These are phyloP conservation scores for Galeopsis tetrahit DNA, from an alignment of 257 asterid genomes.

Conservation along the genomic window DNA sequence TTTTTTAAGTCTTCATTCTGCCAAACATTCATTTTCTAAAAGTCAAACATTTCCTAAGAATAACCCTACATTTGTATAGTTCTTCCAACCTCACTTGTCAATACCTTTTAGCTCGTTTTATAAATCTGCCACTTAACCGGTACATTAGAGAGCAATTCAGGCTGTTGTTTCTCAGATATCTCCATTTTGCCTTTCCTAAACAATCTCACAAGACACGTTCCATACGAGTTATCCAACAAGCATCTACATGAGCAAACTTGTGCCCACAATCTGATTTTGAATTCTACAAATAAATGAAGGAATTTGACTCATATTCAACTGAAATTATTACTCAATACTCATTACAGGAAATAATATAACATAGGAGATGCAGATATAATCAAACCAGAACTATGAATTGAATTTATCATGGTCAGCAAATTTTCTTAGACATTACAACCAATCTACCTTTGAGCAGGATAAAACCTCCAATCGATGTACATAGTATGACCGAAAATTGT, in stretches of 20 bases:
- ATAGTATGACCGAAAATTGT: neutral
- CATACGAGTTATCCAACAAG: slow-evolving; percentile 17
- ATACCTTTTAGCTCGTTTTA: no score
- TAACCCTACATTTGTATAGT: no score
- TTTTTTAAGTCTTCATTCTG: no score
- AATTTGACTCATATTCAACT: neutral
- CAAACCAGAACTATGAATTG: neutral
- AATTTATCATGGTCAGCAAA: neutral
- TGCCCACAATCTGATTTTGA: neutral
- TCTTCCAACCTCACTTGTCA: no score
- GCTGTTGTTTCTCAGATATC: no score
- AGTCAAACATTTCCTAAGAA: no score
- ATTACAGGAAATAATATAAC: neutral
- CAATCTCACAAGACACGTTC: slow-evolving; percentile 9
- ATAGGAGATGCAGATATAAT: neutral
- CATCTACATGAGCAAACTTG: slow-evolving; percentile 15
- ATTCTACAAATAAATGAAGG: neutral
- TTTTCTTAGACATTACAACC: neutral
- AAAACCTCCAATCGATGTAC: neutral
- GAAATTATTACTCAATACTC: slow-evolving; percentile 12
- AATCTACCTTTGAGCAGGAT: slow-evolving; percentile 22
- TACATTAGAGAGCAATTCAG: no score
- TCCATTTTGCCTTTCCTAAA: neutral
- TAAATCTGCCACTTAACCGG: no score
- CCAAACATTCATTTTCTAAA: no score